Conservation (phyloP, 768 basidiomycete genomes). For the Lyophyllum semitale region DNA sequence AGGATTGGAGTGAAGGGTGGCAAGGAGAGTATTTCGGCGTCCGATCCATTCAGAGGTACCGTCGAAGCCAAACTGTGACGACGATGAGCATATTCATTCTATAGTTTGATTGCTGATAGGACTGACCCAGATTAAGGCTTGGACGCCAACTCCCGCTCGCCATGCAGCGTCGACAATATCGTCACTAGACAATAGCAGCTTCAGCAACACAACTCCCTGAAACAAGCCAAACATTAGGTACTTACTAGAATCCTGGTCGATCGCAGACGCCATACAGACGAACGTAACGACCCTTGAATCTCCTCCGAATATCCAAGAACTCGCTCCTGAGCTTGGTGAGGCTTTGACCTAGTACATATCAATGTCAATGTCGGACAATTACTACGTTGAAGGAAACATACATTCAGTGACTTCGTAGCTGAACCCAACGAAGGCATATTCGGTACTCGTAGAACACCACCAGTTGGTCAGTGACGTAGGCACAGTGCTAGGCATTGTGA, state of each 20-base stretch:
- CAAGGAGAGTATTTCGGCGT: conserved; percentile 54
- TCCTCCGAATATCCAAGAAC: conserved; percentile 59
- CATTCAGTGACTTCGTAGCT: conserved; percentile 74
- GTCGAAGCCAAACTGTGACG: conserved; percentile 48
- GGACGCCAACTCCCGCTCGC: conserved; percentile 67
- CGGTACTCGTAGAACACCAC: conserved; percentile 67
- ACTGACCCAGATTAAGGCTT: conserved; percentile 70
- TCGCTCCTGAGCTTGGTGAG: conserved; percentile 47
- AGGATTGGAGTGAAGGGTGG: conserved; percentile 55
- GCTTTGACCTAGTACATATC: conserved; percentile 53
- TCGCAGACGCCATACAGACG: conserved; percentile 56
- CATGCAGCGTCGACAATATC: conserved; percentile 71
- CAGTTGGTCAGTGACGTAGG: conserved; percentile 50
- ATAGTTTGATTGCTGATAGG: not conserved
- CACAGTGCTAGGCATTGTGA: conserved; percentile 48
- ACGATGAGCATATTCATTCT: not conserved
- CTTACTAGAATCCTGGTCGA: conserved; percentile 47
- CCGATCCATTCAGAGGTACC: conserved; percentile 50
- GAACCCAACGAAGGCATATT: conserved; percentile 79
- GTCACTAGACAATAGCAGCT: conserved; percentile 32
- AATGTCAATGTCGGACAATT: not conserved
- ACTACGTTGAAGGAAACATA: conserved; percentile 19
- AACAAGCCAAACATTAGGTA: not conserved
- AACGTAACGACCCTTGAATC: conserved; percentile 67
- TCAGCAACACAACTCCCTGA: not conserved